Percentiles rank a stretch among this genome's conserved stretches.
Conservation (phyloP, 2,329 filamentous ascomycete species). For the Pyrenophora seminiperda region DNA sequence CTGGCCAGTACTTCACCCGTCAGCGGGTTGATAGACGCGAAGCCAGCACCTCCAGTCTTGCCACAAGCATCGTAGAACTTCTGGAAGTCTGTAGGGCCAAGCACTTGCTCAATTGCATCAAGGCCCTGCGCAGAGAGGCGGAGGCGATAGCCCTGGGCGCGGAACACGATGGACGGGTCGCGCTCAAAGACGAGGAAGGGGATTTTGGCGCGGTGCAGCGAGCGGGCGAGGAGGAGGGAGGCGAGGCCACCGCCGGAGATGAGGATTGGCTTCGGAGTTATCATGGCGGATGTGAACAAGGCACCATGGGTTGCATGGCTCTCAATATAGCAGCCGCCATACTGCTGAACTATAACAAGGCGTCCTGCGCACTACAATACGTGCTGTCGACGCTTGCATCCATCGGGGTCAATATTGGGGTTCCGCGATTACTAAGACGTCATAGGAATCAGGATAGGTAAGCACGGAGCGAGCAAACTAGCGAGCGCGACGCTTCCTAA, state of each 20-base stretch:
- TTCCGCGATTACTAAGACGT: slow-evolving; percentile 5
- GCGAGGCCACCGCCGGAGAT: slow-evolving; percentile 43
- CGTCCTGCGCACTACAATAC: too few species aligned
- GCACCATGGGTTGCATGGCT: slow-evolving; percentile 2
- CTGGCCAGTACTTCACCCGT: slow-evolving; percentile 57
- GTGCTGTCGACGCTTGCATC: background rate
- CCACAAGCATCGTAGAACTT: slow-evolving; percentile 65
- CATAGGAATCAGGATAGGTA: background rate
- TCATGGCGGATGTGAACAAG: slow-evolving; percentile 20
- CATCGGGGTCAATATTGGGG: background rate
- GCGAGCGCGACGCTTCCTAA: too few species aligned
- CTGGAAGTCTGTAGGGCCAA: slow-evolving; percentile 55
- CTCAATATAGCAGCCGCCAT: background rate
- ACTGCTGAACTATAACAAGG: background rate
- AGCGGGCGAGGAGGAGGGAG: slow-evolving; percentile 40
- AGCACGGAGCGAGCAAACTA: too few species aligned
- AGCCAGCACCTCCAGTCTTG: slow-evolving; percentile 64
- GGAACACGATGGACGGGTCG: slow-evolving; percentile 58
- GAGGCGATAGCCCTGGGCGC: slow-evolving; percentile 67
- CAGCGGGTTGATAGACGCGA: slow-evolving; percentile 58
- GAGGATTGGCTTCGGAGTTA: slow-evolving; percentile 48
- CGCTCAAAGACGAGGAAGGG: slow-evolving; percentile 47
- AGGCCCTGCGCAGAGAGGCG: slow-evolving; percentile 63
- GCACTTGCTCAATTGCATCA: slow-evolving; percentile 64
- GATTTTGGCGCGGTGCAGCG: slow-evolving; percentile 35